Evolutionary conservation across 1,284 basidiomycete genomes (phyloP).

Genomic region (Cryptococcus depauperatus): DNA sequence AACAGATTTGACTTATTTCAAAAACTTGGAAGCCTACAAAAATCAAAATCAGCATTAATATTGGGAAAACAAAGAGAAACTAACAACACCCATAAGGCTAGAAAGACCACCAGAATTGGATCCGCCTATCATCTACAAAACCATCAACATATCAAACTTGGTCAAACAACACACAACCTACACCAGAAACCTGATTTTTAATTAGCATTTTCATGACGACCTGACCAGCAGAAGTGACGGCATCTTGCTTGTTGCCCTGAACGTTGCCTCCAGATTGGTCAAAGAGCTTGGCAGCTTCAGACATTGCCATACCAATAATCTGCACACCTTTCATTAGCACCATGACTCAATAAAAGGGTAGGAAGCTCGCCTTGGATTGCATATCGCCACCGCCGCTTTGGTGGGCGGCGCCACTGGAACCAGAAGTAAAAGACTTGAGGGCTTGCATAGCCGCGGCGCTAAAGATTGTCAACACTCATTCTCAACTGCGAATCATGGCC

Average conservation of each 20-base stretch:
- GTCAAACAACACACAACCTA: constrained; percentile 15
- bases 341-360: neutral
- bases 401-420: constrained; percentile 32
- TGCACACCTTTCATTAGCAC: constrained; percentile 32
- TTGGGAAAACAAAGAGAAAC: constrained; percentile 9
- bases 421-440: constrained; percentile 53
- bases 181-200: constrained; percentile 44
- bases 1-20: constrained; percentile 4
- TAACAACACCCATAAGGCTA: constrained; percentile 53
- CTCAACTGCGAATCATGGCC: neutral
- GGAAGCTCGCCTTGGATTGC: constrained; percentile 29
- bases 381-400: constrained; percentile 44
- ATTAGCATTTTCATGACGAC: constrained; percentile 72
- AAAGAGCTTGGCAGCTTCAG: constrained; percentile 57
- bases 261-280: constrained; percentile 60
- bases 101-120: constrained; percentile 59
- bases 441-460: constrained; percentile 68
- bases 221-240: constrained; percentile 70
- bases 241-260: constrained; percentile 65
- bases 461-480: neutral
- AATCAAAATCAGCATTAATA: neutral
- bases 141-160: no score
- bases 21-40: constrained; percentile 15
- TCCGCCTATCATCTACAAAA: constrained; percentile 50
- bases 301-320: constrained; percentile 74